A percentile compares a stretch with the other conserved stretches of the same genome.
phyloP scores from a whole-genome alignment of 768 basidiomycete genomes.

The Podaxis sp. region DNA sequence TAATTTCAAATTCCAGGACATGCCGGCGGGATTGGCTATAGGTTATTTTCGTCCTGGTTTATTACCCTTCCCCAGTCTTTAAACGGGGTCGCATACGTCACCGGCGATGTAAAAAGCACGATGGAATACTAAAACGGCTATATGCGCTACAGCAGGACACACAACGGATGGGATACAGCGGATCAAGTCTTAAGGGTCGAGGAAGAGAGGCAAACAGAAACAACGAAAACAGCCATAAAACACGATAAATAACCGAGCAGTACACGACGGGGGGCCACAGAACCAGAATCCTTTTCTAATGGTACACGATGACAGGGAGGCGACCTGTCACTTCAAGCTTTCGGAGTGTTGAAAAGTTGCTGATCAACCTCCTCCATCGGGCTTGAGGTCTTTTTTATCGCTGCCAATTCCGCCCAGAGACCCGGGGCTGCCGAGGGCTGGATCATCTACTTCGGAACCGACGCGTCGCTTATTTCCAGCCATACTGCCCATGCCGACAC shows the following conservation, averaged over 20 bases:
- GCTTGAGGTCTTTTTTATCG: conserved; percentile 11
- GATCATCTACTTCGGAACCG: conserved; percentile 6
- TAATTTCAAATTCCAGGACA: conserved; percentile 3
- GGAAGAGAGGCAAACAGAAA: neutral
- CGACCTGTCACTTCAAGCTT: neutral
- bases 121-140: conserved; percentile 10
- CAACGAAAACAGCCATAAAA: conserved; percentile 3
- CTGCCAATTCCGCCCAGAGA: conserved; percentile 1
- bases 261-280: neutral
- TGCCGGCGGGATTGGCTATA: conserved; percentile 7
- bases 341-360: neutral
- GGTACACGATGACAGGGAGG: neutral
- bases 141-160: neutral
- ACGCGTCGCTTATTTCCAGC: conserved; percentile 11
- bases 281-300: conserved; percentile 2
- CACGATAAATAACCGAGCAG: conserved; percentile 4
- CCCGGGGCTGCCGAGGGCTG: conserved; percentile 4
- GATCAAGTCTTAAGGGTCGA: neutral
- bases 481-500: conserved; percentile 5
- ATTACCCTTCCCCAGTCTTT: neutral
- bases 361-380: conserved; percentile 12
- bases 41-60: conserved; percentile 7
- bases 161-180: conserved; percentile 2
- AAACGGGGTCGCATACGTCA: conserved; percentile 7
- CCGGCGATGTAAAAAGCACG: neutral